phyloP scores from a whole-genome alignment of 2,329 filamentous ascomycete species.

The Claviceps maximensis region DNA sequence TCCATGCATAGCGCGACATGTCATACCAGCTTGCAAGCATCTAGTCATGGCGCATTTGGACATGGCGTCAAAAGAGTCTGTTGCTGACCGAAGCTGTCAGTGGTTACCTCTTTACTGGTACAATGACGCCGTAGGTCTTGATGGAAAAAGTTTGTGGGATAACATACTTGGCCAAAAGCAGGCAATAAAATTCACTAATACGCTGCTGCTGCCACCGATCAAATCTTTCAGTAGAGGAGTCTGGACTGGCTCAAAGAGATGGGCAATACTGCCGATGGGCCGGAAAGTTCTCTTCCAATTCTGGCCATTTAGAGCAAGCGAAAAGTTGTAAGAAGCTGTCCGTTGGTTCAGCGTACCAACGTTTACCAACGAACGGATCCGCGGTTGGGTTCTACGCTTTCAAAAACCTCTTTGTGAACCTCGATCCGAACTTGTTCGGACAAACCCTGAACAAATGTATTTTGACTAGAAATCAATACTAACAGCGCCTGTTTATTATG shows the following conservation, averaged over 20 bases:
- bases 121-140: constrained; percentile 35
- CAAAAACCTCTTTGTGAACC: too few relatives aligned
- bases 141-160: constrained; percentile 53
- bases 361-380: too few relatives aligned
- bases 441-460: too few relatives aligned
- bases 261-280: too few relatives aligned
- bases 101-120: constrained; percentile 30
- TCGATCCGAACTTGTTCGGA: too few relatives aligned
- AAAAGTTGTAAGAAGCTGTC: background rate
- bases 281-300: background rate
- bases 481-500: too few relatives aligned
- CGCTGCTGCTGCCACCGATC: background rate
- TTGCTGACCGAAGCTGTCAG: constrained; percentile 45
- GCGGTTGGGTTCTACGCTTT: too few relatives aligned
- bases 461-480: too few relatives aligned
- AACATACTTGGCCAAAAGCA: constrained; percentile 41
- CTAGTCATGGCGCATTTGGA: constrained; percentile 28
- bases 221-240: too few relatives aligned
- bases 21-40: constrained; percentile 22
- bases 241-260: too few relatives aligned
- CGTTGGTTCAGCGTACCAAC: background rate
- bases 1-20: constrained; percentile 8
- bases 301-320: background rate
- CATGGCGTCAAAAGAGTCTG: constrained; percentile 52
- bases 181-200: too few relatives aligned